Evolutionary conservation across 73 alveolate species (phyloP), one percentile per base, ranked within the genome.

Genomic region (Symbiodinium natans): DNA sequence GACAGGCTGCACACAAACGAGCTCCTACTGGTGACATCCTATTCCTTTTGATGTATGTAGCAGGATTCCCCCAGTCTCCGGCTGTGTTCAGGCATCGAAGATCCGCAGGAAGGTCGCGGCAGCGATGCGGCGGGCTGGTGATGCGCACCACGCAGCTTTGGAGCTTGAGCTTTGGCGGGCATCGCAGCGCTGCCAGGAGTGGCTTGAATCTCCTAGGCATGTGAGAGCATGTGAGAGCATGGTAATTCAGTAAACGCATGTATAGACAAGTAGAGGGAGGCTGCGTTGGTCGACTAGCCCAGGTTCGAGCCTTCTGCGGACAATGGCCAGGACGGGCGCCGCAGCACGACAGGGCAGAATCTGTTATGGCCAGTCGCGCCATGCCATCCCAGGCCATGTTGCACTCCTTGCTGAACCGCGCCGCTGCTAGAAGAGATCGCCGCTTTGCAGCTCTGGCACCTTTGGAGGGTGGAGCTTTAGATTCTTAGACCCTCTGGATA

Each of bases 61-160:
- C n/a, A n/a, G n/a, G n/a, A n/a, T n/a, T 21, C 31, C 59, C 25
- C 59, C 71, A 29, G 23, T 52, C n/a, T 52, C 71, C 71, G 71
- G 31, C 71, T 52, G 23, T 59, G 34, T 27, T n/a, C 82, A 68
- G 82, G 95, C 86, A 25, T 38, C 41, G 74, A 59, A 88, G 85
- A 59, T 63, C 23, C 95, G 85, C 38, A 59, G 73, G 25, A 54
- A 59, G 21, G 73, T 88, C 43, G 54, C 71, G 19, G 71, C 95
- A 40, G 95, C 86, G 3, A 13, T 88, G 46, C 40, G 95, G 41
- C 86, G 95, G 13, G 95, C 95, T 3, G 95, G 85, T 1, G 95
- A 88, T n/a, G 86, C 86, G 2, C 95, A 88, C 41, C 95, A 88
- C 34, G 95, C 95, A 10, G 71, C 86, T 73, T 40, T 88, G 36